These are phyloP conservation scores for Omphalotus olearius DNA, from an alignment of 1,284 basidiomycete genomes.

Conservation along the genomic window DNA sequence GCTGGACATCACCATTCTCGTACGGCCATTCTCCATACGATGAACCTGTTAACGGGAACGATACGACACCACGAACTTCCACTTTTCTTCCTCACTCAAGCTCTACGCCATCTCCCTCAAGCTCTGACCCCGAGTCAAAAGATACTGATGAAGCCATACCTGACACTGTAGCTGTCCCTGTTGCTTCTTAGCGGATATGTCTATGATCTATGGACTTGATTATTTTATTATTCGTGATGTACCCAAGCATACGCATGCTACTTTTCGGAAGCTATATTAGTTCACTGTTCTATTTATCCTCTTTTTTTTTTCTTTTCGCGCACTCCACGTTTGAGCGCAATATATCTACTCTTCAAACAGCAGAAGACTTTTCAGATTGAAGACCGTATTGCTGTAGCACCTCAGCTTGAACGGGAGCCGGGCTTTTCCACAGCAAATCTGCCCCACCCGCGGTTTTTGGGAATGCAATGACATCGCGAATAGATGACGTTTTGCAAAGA, in stretches of 20 bases:
- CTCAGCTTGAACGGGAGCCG: conserved; percentile 54
- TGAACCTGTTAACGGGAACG: conserved; percentile 30
- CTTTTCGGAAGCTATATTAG: background rate
- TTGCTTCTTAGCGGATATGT: conserved; percentile 18
- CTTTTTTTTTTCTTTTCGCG: no score
- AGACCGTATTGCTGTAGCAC: conserved; percentile 65
- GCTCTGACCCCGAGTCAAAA: conserved; percentile 25
- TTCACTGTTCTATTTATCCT: background rate
- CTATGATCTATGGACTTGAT: conserved; percentile 11
- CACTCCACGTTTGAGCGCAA: background rate
- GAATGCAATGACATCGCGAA: conserved; percentile 95
- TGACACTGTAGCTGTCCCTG: conserved; percentile 15
- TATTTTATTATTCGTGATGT: conserved; percentile 13
- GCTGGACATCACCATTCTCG: conserved; percentile 37
- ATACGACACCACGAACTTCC: conserved; percentile 47
- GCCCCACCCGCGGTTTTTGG: conserved; percentile 83
- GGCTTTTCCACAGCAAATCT: conserved; percentile 90
- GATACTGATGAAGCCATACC: conserved; percentile 27
- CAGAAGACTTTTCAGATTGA: conserved; percentile 21
- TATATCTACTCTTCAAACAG: background rate
- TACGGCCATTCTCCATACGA: conserved; percentile 36
- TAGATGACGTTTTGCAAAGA: conserved; percentile 79
- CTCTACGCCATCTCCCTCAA: conserved; percentile 20
- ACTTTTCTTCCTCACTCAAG: conserved; percentile 28
- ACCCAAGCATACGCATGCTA: background rate